Percentiles rank a stretch among this genome's conserved stretches.
These are phyloP conservation scores for Capsicum chinense DNA, from an alignment of 257 asterid genomes.

Conservation along the genomic window DNA sequence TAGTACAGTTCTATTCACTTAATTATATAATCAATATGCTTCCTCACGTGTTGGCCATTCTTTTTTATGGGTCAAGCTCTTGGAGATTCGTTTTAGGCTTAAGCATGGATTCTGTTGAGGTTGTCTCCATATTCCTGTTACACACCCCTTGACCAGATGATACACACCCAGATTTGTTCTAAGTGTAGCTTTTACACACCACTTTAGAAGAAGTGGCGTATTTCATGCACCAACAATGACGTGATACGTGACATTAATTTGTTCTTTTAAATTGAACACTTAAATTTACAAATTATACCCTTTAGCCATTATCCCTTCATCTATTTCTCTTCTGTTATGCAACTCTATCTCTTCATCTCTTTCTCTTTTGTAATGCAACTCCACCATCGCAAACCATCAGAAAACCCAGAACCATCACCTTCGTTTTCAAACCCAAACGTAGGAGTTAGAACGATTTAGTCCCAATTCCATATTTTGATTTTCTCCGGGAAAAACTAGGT, in stretches of 20 bases:
- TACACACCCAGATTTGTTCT: neutral
- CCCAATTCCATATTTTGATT: neutral
- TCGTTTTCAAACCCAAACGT: neutral
- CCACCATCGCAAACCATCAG: neutral
- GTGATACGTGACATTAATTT: neutral
- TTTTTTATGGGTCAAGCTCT: neutral
- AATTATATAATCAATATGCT: neutral
- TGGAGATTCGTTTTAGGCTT: conserved; percentile 11
- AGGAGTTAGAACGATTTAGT: neutral
- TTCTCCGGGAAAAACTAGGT: neutral
- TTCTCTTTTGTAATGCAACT: neutral
- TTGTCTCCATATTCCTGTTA: conserved; percentile 5
- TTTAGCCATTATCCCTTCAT: neutral
- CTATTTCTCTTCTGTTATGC: neutral
- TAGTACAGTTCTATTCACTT: neutral
- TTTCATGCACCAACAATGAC: neutral
- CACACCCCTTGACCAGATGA: conserved; percentile 7
- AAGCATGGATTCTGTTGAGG: neutral
- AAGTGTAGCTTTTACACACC: neutral
- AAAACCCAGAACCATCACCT: conserved; percentile 6
- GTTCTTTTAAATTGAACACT: neutral
- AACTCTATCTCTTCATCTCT: neutral
- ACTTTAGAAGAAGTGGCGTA: neutral
- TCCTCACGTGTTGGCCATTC: neutral
- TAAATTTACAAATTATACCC: neutral